Base-by-base conservation (phyloP, 2,329 filamentous ascomycete genomes). In the Pezicula rhizophila region DNA sequence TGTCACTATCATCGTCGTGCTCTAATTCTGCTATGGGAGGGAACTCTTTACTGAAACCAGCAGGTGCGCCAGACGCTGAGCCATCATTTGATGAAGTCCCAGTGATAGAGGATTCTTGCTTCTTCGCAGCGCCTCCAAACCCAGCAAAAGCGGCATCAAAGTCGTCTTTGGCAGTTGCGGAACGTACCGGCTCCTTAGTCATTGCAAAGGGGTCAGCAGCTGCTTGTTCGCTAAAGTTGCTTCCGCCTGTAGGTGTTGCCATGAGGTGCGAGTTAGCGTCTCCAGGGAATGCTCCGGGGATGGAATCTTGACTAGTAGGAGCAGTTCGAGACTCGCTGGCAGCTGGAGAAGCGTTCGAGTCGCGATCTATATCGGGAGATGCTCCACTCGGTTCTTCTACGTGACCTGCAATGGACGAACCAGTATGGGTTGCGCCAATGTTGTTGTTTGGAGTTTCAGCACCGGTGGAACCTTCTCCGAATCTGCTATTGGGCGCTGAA, bases 11-110 rank as follows among this genome's bases (percentile, higher is more conserved):
- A 20, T 92, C 88, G 49, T 91, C 86, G 26, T 82, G 78, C 53
- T 87, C 85, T 50, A 96, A 70, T 64, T 92, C 89, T n/a, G 85
- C 84, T 52, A 97, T 96, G 1, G 92, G 93, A 28, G 93, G 93
- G 63, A 97, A 97, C 64, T 97, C 93, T 18, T 81, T 77, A 61
- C 83, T 78, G 59, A 88, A 86, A 38, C 66, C 70, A 47, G 68
- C 72, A 2, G 77, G 65, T 17, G 71, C 71, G 2, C 70, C 62
- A 52, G 76, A 76, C 34, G 66, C 63, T n/a, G 66, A 62, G 12
- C 72, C 71, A 15, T 68, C 59, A 23, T 59, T 57, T 38, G 64
- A 55, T 31, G 67, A 60, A 15, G 56, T 66, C 6, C 55, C 58
- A 42, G 62, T 74, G 46, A 71, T 71, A 52, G 73, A 74, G 44